phyloP scores from a whole-genome alignment of 768 basidiomycete species.

The Glaciozyma martinii region DNA sequence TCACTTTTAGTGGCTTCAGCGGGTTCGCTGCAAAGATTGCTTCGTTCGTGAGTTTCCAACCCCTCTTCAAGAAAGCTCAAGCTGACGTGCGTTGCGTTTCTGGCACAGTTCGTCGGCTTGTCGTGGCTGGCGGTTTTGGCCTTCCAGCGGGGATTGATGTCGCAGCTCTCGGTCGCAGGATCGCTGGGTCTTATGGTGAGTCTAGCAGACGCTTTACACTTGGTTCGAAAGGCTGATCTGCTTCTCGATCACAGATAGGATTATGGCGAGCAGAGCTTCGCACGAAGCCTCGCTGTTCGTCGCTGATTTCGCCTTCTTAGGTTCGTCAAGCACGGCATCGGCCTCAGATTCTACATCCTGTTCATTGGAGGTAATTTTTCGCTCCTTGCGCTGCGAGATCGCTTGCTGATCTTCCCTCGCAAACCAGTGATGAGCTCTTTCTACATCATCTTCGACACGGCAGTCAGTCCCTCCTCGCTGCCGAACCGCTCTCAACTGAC shows the following conservation, averaged over 20 bases:
- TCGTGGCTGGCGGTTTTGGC: slow-evolving; percentile 5
- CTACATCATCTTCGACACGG: slow-evolving; percentile 18
- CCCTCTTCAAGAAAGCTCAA: background rate
- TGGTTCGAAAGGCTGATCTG: too few relatives aligned
- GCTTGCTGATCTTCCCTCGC: background rate
- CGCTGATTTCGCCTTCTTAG: background rate
- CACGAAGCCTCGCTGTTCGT: too few relatives aligned
- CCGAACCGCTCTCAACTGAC: background rate
- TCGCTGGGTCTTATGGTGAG: too few relatives aligned
- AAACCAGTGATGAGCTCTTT: slow-evolving; percentile 4
- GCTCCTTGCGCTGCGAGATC: too few relatives aligned
- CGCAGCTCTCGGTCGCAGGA: background rate
- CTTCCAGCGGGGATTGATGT: background rate
- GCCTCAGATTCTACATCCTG: slow-evolving; percentile 4
- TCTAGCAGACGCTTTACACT: too few relatives aligned
- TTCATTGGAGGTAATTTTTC: slow-evolving; percentile 1
- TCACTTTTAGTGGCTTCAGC: slow-evolving; percentile 5
- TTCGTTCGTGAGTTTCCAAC: background rate
- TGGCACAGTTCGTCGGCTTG: background rate
- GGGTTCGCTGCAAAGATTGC: slow-evolving; percentile 8
- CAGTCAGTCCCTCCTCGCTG: background rate
- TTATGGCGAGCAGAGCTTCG: too few relatives aligned
- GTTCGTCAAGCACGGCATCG: slow-evolving; percentile 1
- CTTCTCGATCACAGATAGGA: too few relatives aligned
- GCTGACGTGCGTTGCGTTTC: background rate